Base-by-base conservation (phyloP, 176 grass and related monocot genomes). In the Phragmites australis region DNA sequence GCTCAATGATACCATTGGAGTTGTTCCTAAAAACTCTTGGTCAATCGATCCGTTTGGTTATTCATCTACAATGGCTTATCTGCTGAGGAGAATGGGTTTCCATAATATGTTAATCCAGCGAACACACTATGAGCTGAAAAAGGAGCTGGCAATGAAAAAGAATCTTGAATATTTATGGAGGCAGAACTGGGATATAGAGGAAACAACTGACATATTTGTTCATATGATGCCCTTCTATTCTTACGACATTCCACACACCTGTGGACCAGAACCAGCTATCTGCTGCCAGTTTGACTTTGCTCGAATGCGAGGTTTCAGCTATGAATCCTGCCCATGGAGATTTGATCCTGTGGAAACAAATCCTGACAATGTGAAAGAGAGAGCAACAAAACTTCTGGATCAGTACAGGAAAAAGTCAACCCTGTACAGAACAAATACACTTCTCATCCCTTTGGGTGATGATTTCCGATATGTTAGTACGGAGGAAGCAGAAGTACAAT, bases 191-290 rank as follows among this genome's bases (percentile, higher is more conserved):
- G 96, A 98, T 79, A 86, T 84, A 39, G 88, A 90, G 19, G 88
- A 92, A 90, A 94, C 92, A 25, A 94, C 96, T 26, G 96, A 98
- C 76, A 98, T 98, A 87, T 98, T 98, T 78, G 96, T 94, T 83
- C 96, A 98, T 78, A 98, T 98, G 96, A 98, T 98, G 96, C 92
- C 90, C 74, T 98, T 98, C 80, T 98, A 94, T 92, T 94, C 95
- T 18, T 98, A 98, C 63, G 95, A 98, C 88, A 91, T 98, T 83
- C 96, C 96, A 21, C 96, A 98, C 76, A 98, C 96, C 29, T 98
- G 96, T 66, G 96, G 96, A 70, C 96, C 96, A n/a, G 96, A 98
- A 83, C 96, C 96, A 66, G 96, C 96, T 85, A 70, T 98, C 82
- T 98, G 96, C 78, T 98, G 96, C 82, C 96, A 98, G 75, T 98